Percentiles rank a stretch among this genome's conserved stretches.
Evolutionary conservation across 2,329 filamentous ascomycete species (phyloP).

Genomic region (Aspergillus hiratsukae): DNA sequence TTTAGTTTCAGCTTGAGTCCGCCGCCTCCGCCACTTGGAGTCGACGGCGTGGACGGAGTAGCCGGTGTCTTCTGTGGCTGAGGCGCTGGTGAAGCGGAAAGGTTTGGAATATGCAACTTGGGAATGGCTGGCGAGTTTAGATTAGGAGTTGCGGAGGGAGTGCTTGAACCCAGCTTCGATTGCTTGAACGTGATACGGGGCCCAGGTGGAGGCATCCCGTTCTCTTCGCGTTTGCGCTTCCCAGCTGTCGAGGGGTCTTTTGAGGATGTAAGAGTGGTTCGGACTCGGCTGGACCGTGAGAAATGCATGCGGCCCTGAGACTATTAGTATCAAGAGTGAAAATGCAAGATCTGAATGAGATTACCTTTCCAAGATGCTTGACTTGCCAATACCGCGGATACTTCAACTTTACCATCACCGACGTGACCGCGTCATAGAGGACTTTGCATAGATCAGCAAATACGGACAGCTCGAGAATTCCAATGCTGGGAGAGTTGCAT

Average conservation of each 20-base stretch:
- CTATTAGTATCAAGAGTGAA: neutral
- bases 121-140: conserved; percentile 19
- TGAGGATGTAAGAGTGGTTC: conserved; percentile 32
- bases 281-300: conserved; percentile 33
- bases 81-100: conserved; percentile 22
- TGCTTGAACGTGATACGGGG: conserved; percentile 42
- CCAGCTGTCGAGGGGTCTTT: conserved; percentile 21
- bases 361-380: conserved; percentile 50
- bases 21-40: conserved; percentile 24
- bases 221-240: conserved; percentile 40
- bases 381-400: conserved; percentile 56
- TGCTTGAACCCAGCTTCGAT: conserved; percentile 28
- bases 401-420: conserved; percentile 47
- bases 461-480: conserved; percentile 51
- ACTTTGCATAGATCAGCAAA: conserved; percentile 55
- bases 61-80: conserved; percentile 24
- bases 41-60: conserved; percentile 27
- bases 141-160: conserved; percentile 21
- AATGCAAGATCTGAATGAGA: conserved; percentile 2
- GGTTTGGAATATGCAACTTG: conserved; percentile 33
- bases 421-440: conserved; percentile 51
- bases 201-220: conserved; percentile 29
- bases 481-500: conserved; percentile 48
- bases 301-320: conserved; percentile 42
- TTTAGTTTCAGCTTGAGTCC: conserved; percentile 43